Evolutionary conservation across 176 grass and related monocot species (phyloP).

Genomic region (Triticum monococcum): DNA sequence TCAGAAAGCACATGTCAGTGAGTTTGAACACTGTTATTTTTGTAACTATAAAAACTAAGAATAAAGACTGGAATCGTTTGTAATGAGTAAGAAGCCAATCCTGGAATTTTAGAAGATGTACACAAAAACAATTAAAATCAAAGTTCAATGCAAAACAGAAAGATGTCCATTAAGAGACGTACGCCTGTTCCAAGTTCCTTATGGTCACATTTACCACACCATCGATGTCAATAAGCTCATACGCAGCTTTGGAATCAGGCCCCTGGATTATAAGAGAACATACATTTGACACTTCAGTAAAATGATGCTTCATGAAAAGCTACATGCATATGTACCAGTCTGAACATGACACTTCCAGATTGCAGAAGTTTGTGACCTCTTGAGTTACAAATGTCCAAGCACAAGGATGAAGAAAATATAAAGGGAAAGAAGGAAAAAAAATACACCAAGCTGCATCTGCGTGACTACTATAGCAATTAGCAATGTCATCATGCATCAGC

Average conservation of each 20-base stretch:
- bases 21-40: not conserved
- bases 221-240: constrained; percentile 34
- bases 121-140: not conserved
- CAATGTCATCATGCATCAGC: no score
- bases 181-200: constrained; percentile 63
- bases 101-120: constrained; percentile 22
- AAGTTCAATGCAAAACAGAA: constrained; percentile 12
- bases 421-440: no score
- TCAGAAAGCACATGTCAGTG: no score
- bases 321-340: not conserved
- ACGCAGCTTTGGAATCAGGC: constrained; percentile 66
- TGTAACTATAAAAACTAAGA: not conserved
- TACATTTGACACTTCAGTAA: constrained; percentile 1
- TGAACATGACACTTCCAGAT: no score
- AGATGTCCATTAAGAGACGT: constrained; percentile 34
- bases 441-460: no score
- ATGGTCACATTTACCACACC: constrained; percentile 49
- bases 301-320: not conserved
- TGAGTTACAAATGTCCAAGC: no score
- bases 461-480: no score
- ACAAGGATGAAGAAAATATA: no score
- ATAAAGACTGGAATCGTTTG: not conserved
- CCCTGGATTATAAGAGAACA: constrained; percentile 54
- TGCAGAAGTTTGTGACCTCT: no score
- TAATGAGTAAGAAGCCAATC: not conserved